Percentiles rank a stretch among this genome's conserved stretches.
Evolutionary conservation across 176 grass and related monocot species (phyloP).

Genomic region (Oryza officinalis): DNA sequence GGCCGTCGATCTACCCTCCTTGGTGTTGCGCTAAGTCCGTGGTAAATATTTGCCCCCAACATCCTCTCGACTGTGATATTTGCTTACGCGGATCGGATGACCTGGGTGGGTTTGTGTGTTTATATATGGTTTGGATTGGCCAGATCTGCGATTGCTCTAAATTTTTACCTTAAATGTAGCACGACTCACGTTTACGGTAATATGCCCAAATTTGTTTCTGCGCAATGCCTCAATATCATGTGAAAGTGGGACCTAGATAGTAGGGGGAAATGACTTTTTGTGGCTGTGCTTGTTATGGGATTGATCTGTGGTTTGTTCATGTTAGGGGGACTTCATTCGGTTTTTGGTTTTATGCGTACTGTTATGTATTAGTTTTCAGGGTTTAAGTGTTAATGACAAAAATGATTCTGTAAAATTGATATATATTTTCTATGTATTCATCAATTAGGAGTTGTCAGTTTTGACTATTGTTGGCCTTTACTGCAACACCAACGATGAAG

Average conservation of each 20-base stretch:
- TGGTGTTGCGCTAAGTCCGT: background rate
- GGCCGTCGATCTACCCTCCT: background rate
- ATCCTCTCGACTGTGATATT: background rate
- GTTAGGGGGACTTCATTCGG: background rate
- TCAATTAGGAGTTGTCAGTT: background rate
- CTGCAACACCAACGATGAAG: too few species aligned
- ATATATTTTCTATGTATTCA: background rate
- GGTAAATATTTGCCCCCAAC: background rate
- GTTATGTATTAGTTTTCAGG: background rate
- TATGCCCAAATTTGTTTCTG: background rate
- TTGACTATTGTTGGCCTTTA: background rate
- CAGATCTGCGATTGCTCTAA: constrained; percentile 5
- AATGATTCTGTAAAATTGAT: background rate
- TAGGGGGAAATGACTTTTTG: background rate
- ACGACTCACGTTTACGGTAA: background rate
- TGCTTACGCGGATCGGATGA: background rate
- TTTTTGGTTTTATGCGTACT: background rate
- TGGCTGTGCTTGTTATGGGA: background rate
- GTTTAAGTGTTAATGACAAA: constrained; percentile 5
- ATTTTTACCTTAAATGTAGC: constrained; percentile 6
- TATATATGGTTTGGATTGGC: background rate
- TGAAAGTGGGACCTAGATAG: background rate
- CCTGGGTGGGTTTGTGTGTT: background rate
- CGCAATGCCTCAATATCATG: background rate
- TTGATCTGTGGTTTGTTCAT: background rate